Percentiles rank a stretch among this genome's conserved stretches.
These are phyloP conservation scores for Cladorrhinum sp. DNA, from an alignment of 2,329 filamentous ascomycete species.

Conservation along the genomic window DNA sequence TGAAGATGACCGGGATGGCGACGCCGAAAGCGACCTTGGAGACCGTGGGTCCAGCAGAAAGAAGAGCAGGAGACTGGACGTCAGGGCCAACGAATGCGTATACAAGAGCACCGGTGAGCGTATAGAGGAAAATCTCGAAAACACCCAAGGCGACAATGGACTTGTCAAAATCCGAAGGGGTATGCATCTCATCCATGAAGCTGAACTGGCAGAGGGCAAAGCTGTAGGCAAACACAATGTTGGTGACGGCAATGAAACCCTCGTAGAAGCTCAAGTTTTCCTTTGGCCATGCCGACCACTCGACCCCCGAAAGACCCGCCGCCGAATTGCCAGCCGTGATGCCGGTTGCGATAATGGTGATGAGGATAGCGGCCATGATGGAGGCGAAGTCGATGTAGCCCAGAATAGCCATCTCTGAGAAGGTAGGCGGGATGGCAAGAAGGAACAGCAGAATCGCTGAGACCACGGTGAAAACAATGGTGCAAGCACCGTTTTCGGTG, in stretches of 20 bases:
- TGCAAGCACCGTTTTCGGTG: conserved; percentile 52
- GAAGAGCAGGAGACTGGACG: conserved; percentile 65
- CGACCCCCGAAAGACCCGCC: conserved; percentile 26
- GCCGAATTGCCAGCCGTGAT: conserved; percentile 36
- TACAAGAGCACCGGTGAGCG: conserved; percentile 62
- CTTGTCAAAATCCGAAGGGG: conserved; percentile 45
- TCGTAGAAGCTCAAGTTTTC: conserved; percentile 47
- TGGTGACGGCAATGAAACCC: conserved; percentile 60
- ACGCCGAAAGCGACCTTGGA: conserved; percentile 68
- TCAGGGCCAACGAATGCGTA: conserved; percentile 65
- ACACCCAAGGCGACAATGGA: conserved; percentile 61
- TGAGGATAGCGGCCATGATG: conserved; percentile 60
- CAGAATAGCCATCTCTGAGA: conserved; percentile 48
- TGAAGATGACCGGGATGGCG: conserved; percentile 69
- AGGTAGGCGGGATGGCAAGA: conserved; percentile 47
- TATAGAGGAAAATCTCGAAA: conserved; percentile 63
- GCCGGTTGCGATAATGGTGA: conserved; percentile 66
- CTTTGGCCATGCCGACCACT: conserved; percentile 47
- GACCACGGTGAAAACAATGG: conserved; percentile 44
- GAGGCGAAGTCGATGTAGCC: conserved; percentile 58
- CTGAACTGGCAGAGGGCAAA: conserved; percentile 51
- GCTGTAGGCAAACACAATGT: conserved; percentile 70
- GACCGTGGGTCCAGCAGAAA: conserved; percentile 57
- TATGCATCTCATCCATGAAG: conserved; percentile 55
- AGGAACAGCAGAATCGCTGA: conserved; percentile 46